Evolutionary conservation across 1,139 yeast genomes (phyloP), one percentile per base, ranked within the genome.

Genomic region (Geotrichum aggregatum): DNA sequence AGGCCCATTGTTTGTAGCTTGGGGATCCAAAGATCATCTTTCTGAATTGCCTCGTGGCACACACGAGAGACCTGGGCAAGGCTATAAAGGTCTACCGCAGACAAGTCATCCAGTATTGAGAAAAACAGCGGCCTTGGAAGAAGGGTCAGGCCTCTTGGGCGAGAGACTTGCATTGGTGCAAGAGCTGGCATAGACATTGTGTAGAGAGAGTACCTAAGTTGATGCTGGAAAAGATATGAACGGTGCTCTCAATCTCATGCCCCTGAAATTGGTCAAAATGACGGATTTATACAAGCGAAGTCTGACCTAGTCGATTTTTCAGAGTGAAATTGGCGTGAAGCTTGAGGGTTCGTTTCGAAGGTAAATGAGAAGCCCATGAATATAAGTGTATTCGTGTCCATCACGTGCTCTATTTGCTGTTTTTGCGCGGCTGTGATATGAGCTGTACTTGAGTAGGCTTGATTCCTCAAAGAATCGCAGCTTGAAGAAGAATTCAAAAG

Each of bases 1-100:
- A 80, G 63, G 0, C 76, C 79, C 68, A 84, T 71, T 26, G 63
- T 66, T 56, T 66, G 69, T 49, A 85, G 68, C 62, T 76, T 73
- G 3, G 71, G 60, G 3, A 76, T 63, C 91, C 91, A 85, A 22
- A 80, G 63, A 14, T 64, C 62, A 5, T 63, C 67, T 50, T 67
- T 61, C 61, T 63, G 60, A 4, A 66, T 66, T 13, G 69, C 65
- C 36, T 67, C 63, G 44, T 72, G 63, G 45, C 71, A 70, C 14
- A 61, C 57, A 44, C 70, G 65, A 56, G 71, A 71, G 6, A 76
- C 71, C 40, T 56, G 59, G 10, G 69, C 65, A 31, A 64, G 57
- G 10, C 54, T 49, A 19, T 60, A 57, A 38, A 63, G 57, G 44
- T 67, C 70, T 1, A 57, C 52, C 7, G 66, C 61, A 13, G 66